Evolutionary conservation across 1,284 basidiomycete genomes (phyloP).

Genomic region (Apiotrichum porosum): DNA sequence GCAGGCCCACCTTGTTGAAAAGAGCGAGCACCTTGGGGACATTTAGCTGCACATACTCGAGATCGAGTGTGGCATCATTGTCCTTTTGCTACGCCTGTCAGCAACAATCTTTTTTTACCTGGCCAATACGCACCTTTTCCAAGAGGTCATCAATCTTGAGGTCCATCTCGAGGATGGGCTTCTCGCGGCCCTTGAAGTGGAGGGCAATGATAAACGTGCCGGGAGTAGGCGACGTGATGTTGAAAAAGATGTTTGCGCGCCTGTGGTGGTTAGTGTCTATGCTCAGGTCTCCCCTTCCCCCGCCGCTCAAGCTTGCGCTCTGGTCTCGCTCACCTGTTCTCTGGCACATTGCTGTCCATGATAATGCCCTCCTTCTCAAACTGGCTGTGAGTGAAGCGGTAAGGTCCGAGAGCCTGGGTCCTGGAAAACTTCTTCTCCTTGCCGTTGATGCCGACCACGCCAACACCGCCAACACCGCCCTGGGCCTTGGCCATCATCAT

Average conservation of each 20-base stretch:
- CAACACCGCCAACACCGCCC: conserved; percentile 74
- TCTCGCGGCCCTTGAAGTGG: conserved; percentile 98
- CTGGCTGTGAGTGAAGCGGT: conserved; percentile 94
- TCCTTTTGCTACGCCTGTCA: conserved; percentile 78
- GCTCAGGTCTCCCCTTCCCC: no score
- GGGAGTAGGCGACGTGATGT: conserved; percentile 92
- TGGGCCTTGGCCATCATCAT: conserved; percentile 74
- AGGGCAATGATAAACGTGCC: conserved; percentile 98
- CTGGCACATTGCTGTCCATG: conserved; percentile 95
- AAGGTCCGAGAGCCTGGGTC: conserved; percentile 84
- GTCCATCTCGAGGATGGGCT: conserved; percentile 99
- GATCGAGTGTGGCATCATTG: conserved; percentile 87
- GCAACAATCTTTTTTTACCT: neutral
- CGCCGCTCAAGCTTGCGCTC: neutral
- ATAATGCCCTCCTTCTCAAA: conserved; percentile 99
- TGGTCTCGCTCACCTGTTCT: conserved; percentile 67
- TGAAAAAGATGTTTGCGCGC: conserved; percentile 97
- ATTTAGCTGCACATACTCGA: conserved; percentile 96
- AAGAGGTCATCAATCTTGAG: conserved; percentile 97
- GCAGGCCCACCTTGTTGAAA: conserved; percentile 68
- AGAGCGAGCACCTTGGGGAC: conserved; percentile 89
- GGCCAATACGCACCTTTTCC: conserved; percentile 65
- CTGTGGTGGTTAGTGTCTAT: conserved; percentile 54
- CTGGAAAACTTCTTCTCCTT: conserved; percentile 92
- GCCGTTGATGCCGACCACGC: conserved; percentile 90